Evolutionary conservation across 495 filamentous ascomycete genomes (phyloP).

Genomic region (Delitschia confertaspora): DNA sequence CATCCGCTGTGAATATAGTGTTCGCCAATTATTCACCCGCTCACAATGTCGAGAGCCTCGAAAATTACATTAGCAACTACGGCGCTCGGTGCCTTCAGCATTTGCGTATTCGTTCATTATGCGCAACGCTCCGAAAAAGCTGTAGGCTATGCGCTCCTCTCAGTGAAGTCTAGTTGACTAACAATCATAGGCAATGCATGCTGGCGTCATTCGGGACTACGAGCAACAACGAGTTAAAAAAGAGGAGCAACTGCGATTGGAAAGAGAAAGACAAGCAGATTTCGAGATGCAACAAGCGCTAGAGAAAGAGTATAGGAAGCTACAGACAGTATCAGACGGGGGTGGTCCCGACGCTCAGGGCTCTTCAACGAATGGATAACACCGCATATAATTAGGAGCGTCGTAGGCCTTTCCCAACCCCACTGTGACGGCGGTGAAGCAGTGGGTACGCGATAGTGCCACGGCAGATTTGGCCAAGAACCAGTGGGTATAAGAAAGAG

Average conservation of each 20-base stretch:
- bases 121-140: constrained; percentile 78
- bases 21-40: background rate
- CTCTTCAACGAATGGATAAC: too few species aligned
- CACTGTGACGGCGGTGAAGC: too few species aligned
- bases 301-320: constrained; percentile 82
- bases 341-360: constrained; percentile 10
- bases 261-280: constrained; percentile 69
- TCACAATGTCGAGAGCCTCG: constrained; percentile 82
- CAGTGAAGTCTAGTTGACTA: too few species aligned
- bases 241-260: too few species aligned
- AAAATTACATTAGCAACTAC: constrained; percentile 78
- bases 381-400: too few species aligned
- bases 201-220: constrained; percentile 86
- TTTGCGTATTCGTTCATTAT: constrained; percentile 81
- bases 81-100: constrained; percentile 61
- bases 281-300: constrained; percentile 83
- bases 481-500: too few species aligned
- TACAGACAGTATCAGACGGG: constrained; percentile 54
- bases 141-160: constrained; percentile 51
- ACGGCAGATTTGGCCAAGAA: too few species aligned
- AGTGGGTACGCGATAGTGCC: too few species aligned
- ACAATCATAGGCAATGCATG: constrained; percentile 75
- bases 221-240: constrained; percentile 87
- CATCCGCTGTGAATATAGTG: background rate
- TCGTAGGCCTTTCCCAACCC: too few species aligned